These are phyloP conservation scores for Quercus agrifolia DNA, from an alignment of 306 rosid species.

Conservation along the genomic window DNA sequence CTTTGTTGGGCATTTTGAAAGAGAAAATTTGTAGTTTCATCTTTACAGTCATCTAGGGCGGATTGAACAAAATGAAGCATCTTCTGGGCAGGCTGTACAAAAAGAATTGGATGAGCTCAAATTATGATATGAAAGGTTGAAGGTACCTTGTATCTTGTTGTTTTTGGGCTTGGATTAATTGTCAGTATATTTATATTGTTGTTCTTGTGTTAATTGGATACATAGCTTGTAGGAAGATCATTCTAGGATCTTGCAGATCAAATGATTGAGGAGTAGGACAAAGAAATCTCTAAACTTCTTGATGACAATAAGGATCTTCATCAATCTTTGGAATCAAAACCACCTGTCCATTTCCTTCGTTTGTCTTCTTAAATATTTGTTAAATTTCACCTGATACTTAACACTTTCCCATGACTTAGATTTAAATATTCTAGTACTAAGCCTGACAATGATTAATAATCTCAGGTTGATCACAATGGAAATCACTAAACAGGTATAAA, in stretches of 20 bases:
- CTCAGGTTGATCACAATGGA: constrained; percentile 58
- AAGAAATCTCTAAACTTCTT: constrained; percentile 75
- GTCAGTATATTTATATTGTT: constrained; percentile 3
- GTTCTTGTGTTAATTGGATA: constrained; percentile 27
- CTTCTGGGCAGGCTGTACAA: constrained; percentile 49
- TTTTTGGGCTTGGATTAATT: constrained; percentile 12
- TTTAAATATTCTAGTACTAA: constrained; percentile 17
- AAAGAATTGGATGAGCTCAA: constrained; percentile 86
- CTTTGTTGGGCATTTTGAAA: too few species aligned
- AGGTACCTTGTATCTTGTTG: constrained; percentile 44
- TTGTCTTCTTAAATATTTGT: constrained; percentile 7
- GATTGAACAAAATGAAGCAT: constrained; percentile 78
- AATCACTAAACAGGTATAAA: constrained; percentile 58
- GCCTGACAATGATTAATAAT: constrained; percentile 29
- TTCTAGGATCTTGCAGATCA: constrained; percentile 80
- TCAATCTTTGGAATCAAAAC: constrained; percentile 67
- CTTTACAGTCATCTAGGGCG: constrained; percentile 72
- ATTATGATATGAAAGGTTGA: constrained; percentile 58
- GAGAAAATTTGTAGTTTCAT: too few species aligned
- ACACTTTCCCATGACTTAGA: neutral
- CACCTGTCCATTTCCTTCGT: constrained; percentile 43
- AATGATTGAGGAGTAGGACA: constrained; percentile 89
- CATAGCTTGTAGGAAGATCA: constrained; percentile 72
- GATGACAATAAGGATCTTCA: constrained; percentile 76
- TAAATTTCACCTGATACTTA: constrained; percentile 19